Evolutionary conservation across 2,329 filamentous ascomycete species (phyloP).

Genomic region (Aspergillus sp.): DNA sequence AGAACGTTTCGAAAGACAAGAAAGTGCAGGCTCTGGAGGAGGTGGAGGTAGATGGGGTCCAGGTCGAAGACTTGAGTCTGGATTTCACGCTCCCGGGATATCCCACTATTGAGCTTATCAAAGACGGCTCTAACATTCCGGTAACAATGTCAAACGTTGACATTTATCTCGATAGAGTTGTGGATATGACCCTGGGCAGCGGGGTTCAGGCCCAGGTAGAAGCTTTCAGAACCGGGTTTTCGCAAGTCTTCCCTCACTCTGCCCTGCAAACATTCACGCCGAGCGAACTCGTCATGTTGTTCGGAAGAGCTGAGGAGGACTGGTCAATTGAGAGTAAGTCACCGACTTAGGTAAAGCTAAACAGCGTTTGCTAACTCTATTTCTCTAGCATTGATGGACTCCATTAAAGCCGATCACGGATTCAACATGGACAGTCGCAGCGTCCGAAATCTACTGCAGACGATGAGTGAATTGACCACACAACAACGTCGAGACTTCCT

Average conservation of each 20-base stretch:
- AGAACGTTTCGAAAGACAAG: conserved; percentile 65
- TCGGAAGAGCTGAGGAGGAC: conserved; percentile 89
- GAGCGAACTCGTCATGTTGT: conserved; percentile 90
- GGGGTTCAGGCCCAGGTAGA: conserved; percentile 88
- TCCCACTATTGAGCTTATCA: conserved; percentile 76
- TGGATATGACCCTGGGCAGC: conserved; percentile 85
- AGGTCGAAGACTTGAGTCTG: conserved; percentile 81
- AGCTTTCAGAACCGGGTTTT: conserved; percentile 87
- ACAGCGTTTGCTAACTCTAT: conserved; percentile 25
- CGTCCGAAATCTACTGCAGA: conserved; percentile 87
- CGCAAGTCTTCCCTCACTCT: conserved; percentile 92
- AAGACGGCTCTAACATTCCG: conserved; percentile 69
- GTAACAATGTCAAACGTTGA: conserved; percentile 93
- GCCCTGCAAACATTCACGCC: conserved; percentile 92
- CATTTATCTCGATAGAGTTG: conserved; percentile 80
- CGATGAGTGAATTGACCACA: conserved; percentile 81
- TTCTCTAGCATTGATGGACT: conserved; percentile 81
- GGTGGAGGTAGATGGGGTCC: conserved; percentile 72
- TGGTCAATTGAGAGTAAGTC: conserved; percentile 93
- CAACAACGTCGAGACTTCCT: conserved; percentile 86
- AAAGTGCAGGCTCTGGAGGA: conserved; percentile 69
- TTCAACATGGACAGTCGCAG: conserved; percentile 98
- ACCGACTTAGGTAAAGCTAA: too few species aligned
- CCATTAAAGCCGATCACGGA: conserved; percentile 96
- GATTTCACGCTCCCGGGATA: conserved; percentile 96